phyloP scores from a whole-genome alignment of 352 stramenopile species.

The Phytopythium sindhum region DNA sequence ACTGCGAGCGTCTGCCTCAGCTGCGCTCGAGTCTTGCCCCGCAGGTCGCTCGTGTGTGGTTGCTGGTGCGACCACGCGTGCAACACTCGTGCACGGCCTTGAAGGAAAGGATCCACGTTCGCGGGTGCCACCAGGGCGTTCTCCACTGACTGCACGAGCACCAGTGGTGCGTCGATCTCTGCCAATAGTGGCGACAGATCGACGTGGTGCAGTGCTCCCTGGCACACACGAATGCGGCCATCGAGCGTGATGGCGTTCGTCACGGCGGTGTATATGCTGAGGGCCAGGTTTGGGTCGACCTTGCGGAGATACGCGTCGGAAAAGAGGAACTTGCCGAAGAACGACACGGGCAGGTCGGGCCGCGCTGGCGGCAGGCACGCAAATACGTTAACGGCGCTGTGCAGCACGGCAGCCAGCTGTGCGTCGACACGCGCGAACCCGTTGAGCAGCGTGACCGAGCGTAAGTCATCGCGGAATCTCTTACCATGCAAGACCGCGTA shows the following conservation, averaged over 20 bases:
- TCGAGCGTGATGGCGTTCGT: conserved; percentile 90
- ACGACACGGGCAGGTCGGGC: conserved; percentile 85
- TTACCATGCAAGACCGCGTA: conserved; percentile 58
- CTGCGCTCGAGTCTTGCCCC: conserved; percentile 48
- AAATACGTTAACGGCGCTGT: conserved; percentile 84
- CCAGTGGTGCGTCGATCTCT: conserved; percentile 65
- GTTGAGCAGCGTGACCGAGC: conserved; percentile 83
- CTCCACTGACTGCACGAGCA: conserved; percentile 88
- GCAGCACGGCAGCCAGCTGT: conserved; percentile 72
- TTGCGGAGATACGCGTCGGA: conserved; percentile 85
- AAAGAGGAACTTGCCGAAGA: conserved; percentile 92
- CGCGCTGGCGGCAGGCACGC: conserved; percentile 69
- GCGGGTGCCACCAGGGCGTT: conserved; percentile 83
- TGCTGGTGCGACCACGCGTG: conserved; percentile 82
- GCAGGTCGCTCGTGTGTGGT: conserved; percentile 36
- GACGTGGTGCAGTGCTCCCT: conserved; percentile 72
- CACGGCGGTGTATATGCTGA: conserved; percentile 93
- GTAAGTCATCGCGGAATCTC: conserved; percentile 43
- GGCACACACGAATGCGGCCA: conserved; percentile 76
- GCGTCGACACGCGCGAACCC: conserved; percentile 78
- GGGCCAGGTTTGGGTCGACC: conserved; percentile 82
- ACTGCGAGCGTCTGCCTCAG: conserved; percentile 46
- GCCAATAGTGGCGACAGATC: conserved; percentile 57
- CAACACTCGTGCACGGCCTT: conserved; percentile 61
- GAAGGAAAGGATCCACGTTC: conserved; percentile 90